Evolutionary conservation across 2,329 filamentous ascomycete genomes (phyloP).

Genomic region (Fusarium sp.): DNA sequence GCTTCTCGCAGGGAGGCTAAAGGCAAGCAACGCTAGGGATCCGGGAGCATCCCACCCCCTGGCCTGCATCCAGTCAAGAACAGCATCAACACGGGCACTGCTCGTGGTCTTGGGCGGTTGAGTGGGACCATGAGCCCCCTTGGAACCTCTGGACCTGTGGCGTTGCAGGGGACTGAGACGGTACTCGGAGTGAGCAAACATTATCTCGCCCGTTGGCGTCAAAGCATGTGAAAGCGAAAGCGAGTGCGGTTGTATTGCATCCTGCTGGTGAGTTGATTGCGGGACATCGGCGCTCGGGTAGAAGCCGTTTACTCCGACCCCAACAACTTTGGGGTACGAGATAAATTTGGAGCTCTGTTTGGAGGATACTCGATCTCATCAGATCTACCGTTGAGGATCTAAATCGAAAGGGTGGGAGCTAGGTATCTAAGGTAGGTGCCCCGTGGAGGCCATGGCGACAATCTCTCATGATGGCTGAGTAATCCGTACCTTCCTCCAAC

Average conservation of each 20-base stretch:
- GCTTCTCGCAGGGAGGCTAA: conserved; percentile 25
- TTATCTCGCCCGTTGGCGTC: conserved; percentile 12
- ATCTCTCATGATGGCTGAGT: conserved; percentile 11
- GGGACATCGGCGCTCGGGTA: conserved; percentile 30
- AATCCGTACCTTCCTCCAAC: conserved; percentile 6
- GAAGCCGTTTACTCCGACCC: conserved; percentile 33
- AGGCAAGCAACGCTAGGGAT: conserved; percentile 24
- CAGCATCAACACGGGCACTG: neutral
- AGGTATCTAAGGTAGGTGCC: neutral
- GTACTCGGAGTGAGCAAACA: conserved; percentile 1
- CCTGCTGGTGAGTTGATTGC: conserved; percentile 27
- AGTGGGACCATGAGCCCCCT: conserved; percentile 14
- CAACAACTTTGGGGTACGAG: conserved; percentile 34
- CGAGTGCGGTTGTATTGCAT: conserved; percentile 39
- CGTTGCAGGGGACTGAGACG: conserved; percentile 28
- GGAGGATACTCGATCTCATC: conserved; percentile 24
- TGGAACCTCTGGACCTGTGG: conserved; percentile 29
- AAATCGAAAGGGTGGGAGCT: conserved; percentile 1
- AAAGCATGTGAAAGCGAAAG: conserved; percentile 41
- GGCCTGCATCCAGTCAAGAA: conserved; percentile 2
- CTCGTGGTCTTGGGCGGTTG: conserved; percentile 13
- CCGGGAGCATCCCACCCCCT: conserved; percentile 25
- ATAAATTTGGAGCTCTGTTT: conserved; percentile 6
- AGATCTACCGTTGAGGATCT: conserved; percentile 39
- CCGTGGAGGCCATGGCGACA: neutral